Evolutionary conservation across 2,329 filamentous ascomycete genomes (phyloP).

Genomic region (Sarocladiaceae sp.): DNA sequence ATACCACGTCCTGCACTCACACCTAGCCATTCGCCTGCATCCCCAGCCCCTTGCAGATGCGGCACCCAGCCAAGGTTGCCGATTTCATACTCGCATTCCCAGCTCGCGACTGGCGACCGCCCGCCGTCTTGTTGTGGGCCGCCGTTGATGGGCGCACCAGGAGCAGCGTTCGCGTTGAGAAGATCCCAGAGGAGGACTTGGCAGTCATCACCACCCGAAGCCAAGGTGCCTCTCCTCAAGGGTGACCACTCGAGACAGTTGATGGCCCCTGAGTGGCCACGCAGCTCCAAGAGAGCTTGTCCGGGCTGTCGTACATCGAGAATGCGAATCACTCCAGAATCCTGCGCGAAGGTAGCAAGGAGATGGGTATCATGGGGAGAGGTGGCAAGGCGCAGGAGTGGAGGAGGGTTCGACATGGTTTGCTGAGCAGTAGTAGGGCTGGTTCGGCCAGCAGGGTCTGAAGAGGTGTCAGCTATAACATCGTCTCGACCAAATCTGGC

Average conservation of each 20-base stretch:
- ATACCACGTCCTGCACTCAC: constrained; percentile 75
- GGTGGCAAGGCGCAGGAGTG: constrained; percentile 73
- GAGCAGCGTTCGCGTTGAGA: constrained; percentile 47
- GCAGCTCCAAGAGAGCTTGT: constrained; percentile 87
- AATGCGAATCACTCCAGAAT: constrained; percentile 87
- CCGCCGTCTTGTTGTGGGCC: constrained; percentile 44
- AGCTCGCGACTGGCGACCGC: constrained; percentile 66
- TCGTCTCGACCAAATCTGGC: too few species aligned
- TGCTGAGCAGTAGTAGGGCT: constrained; percentile 72
- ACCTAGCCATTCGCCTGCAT: constrained; percentile 77
- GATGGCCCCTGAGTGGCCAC: constrained; percentile 76
- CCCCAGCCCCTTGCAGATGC: constrained; percentile 52
- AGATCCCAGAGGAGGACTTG: constrained; percentile 93
- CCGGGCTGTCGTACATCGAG: constrained; percentile 94
- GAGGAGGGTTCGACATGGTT: constrained; percentile 69
- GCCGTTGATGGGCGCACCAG: constrained; percentile 33
- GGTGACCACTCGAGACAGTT: constrained; percentile 98
- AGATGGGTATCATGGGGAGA: constrained; percentile 94
- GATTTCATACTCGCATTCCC: constrained; percentile 83
- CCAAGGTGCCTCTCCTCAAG: constrained; percentile 75
- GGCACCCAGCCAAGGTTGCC: constrained; percentile 82
- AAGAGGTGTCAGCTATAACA: background rate
- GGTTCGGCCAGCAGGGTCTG: constrained; percentile 41
- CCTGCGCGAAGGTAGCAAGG: constrained; percentile 92
- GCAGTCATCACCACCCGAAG: constrained; percentile 87